These are phyloP conservation scores for Trichosporon sp. DNA, from an alignment of 1,284 basidiomycete genomes.

Conservation along the genomic window DNA sequence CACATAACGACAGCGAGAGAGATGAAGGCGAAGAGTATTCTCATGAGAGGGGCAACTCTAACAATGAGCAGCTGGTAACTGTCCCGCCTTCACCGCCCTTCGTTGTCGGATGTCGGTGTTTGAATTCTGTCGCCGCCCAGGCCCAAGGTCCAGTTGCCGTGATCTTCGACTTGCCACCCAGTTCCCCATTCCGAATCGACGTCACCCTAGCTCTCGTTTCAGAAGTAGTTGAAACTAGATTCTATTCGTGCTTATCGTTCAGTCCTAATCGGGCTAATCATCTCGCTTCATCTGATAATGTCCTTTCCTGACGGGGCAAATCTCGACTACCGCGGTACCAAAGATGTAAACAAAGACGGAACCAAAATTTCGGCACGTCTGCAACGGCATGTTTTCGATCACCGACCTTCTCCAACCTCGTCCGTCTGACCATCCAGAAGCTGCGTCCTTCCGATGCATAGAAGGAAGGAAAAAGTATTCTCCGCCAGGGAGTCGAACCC, in stretches of 20 bases:
- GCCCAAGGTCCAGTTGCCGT: background rate
- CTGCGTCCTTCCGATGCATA: background rate
- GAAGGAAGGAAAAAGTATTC: background rate
- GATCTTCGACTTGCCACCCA: background rate
- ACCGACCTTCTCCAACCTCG: background rate
- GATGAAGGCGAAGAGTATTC: background rate
- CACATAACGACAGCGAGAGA: conserved; percentile 44
- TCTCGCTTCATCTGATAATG: background rate
- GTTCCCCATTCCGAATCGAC: background rate
- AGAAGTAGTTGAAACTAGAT: background rate
- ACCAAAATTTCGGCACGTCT: background rate
- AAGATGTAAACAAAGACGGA: too few relatives aligned
- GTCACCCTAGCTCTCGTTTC: background rate
- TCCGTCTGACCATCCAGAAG: background rate
- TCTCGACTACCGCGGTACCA: background rate
- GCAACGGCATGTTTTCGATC: background rate
- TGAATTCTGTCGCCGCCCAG: background rate
- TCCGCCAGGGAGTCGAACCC: conserved; percentile 17
- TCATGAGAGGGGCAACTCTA: background rate
- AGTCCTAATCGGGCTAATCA: background rate
- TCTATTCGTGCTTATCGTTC: background rate
- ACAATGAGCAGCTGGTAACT: background rate
- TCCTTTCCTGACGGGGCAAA: background rate
- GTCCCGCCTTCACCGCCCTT: background rate
- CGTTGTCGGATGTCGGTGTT: background rate